Base-by-base conservation (phyloP, 345 rosid genomes). In the Mallotus nudiflorus region DNA sequence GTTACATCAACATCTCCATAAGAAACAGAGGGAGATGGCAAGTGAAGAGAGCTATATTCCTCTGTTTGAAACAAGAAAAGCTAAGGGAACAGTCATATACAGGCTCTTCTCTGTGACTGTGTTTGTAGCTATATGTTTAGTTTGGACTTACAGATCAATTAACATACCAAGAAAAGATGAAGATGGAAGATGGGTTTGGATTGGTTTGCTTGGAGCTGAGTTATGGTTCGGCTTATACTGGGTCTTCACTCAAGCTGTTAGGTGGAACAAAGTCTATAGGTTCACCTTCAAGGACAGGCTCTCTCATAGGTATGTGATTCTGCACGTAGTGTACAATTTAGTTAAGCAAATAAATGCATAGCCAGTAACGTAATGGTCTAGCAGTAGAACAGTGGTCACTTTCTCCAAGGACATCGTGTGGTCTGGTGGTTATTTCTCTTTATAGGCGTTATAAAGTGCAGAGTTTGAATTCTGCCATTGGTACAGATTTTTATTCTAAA, bases 221-320 rank as follows among this genome's bases (percentile, higher is more conserved):
- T 55, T 76, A 7, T 73, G 80, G 78, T 76, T 76, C 65, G 57
- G 72, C 35, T n/a, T 80, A 27, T 80, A 69, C 69, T 76, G 83
- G 83, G 19, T 69, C 35, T 7, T 76, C 39, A 52, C 67, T 12
- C 78, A 64, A 8, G 56, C 76, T 35, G 16, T 22, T 3, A 39
- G 78, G 37, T 76, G 80, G 80, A 66, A 69, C 61, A 57, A 6
- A 6, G 56, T 72, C 35, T 55, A 73, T 15, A 68, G 80, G n/a
- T 29, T 22, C 42, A 69, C 80, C 48, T 76, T 68, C 77, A 80
- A 75, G 65, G 77, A 75, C 49, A 72, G 83, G 54, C 83, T 80
- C 62, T 60, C 57, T 29, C 12, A 39, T 2, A 74, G 82, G 82
- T 78, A n/a, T 5, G 5, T 9, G 5, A 19, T 8, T 44, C 53